Conservation (phyloP, 768 basidiomycete genomes). For the Leccinum disarticulatum region DNA sequence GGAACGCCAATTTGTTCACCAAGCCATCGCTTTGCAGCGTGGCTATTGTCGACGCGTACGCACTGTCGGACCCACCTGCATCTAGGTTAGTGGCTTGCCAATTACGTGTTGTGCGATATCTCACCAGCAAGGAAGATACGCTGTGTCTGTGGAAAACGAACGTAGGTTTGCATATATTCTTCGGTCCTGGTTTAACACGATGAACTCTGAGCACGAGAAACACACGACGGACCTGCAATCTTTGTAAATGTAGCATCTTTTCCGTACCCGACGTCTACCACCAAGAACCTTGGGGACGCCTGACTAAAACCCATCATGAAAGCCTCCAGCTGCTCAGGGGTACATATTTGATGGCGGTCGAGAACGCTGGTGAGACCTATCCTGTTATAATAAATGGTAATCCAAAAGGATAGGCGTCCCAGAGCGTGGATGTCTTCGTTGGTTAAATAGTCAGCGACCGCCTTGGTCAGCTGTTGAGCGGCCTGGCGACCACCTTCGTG, state of each 20-base stretch:
- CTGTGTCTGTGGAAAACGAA: conserved; percentile 71
- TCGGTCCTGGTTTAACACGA: conserved; percentile 5
- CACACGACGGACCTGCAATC: conserved; percentile 55
- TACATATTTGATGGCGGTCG: conserved; percentile 53
- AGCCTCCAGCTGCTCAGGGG: conserved; percentile 63
- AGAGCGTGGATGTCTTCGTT: conserved; percentile 59
- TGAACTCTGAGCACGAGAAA: not conserved
- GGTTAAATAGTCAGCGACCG: conserved; percentile 66
- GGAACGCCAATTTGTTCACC: conserved; percentile 62
- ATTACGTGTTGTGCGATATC: conserved; percentile 7
- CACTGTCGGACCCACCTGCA: conserved; percentile 55
- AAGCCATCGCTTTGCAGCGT: conserved; percentile 60
- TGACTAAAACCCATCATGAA: conserved; percentile 74
- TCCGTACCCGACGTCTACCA: conserved; percentile 67
- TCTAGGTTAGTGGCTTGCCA: conserved; percentile 2
- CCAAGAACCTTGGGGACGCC: conserved; percentile 66
- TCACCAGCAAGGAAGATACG: conserved; percentile 72
- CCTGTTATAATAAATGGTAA: conserved; percentile 71
- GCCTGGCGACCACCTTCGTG: conserved; percentile 60
- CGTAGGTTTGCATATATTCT: conserved; percentile 74
- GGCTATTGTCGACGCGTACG: conserved; percentile 57
- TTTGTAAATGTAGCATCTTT: conserved; percentile 65
- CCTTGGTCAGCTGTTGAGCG: conserved; percentile 65
- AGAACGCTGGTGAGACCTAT: conserved; percentile 51
- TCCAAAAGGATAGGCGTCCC: conserved; percentile 73